phyloP scores from a whole-genome alignment of 805 yeast species.

The Yamadazyma akitaensis region DNA sequence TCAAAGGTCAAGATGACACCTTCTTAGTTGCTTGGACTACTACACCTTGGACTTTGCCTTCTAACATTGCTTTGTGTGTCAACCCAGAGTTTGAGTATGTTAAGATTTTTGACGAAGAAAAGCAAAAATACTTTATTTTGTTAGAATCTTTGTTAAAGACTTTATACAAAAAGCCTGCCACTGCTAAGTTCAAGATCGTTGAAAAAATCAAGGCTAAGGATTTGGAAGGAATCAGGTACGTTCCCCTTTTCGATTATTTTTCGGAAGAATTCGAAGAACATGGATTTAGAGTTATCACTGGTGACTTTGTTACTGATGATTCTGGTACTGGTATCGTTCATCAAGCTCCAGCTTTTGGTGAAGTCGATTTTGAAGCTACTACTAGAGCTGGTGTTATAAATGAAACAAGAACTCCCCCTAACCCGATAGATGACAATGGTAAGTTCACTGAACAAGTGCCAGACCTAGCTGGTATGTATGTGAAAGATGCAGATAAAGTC shows the following conservation, averaged over 20 bases:
- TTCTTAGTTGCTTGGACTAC: constrained; percentile 97
- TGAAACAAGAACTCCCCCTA: constrained; percentile 74
- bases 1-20: constrained; percentile 76
- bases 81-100: constrained; percentile 88
- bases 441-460: constrained; percentile 70
- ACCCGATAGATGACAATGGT: constrained; percentile 94
- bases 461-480: constrained; percentile 78
- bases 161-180: constrained; percentile 90
- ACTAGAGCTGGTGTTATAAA: constrained; percentile 69
- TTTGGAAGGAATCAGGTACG: constrained; percentile 74
- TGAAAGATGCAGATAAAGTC: constrained; percentile 91
- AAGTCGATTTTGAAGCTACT: constrained; percentile 89
- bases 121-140: constrained; percentile 75
- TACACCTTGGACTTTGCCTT: constrained; percentile 99
- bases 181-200: constrained; percentile 80
- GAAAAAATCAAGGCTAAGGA: constrained; percentile 79
- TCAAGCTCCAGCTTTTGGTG: constrained; percentile 99
- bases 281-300: constrained; percentile 81
- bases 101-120: constrained; percentile 87
- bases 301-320: constrained; percentile 83
- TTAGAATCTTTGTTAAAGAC: constrained; percentile 79
- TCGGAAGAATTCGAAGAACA: constrained; percentile 67
- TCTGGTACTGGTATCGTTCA: constrained; percentile 99
- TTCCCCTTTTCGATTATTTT: constrained; percentile 82
- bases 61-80: constrained; percentile 88